Evolutionary conservation across 768 basidiomycete genomes (phyloP), one percentile per base, ranked within the genome.

Genomic region (Russula sp.): DNA sequence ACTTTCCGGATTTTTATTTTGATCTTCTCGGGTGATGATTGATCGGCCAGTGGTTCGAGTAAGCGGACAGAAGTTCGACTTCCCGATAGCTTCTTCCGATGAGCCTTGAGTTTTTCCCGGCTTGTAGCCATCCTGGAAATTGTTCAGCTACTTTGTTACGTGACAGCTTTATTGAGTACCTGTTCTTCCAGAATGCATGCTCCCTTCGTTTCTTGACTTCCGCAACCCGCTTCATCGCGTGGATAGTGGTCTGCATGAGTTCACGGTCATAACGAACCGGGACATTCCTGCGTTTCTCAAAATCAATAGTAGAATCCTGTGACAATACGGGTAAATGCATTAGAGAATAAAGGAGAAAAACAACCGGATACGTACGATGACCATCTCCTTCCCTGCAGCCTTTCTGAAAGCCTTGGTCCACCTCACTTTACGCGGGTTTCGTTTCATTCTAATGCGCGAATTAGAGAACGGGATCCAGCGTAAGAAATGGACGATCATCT

Each of bases 371-470:
- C 90, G 74, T 73, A 95, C 95, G 72, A 99, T 90, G 5, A 92
- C 95, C 97, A 99, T 99, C 79, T 99, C 97, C 79, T 98, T 99
- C 58, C 97, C 97, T 57, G 95, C 92, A 22, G 97, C 94, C 76
- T 94, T 96, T 69, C 97, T 85, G 83, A 99, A 99, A 24, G 97
- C 97, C 76, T 99, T 99, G 51, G 97, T 99, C 97, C 97, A 99
- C 70, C 92, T 82, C 42, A 99, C 95, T 77, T 99, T 99, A 65
- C 97, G 88, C 51, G 97, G 97, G 78, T 98, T 99, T 44, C 97
- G 90, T 80, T 98, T 98, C 97, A 98, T 98, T 77, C 94, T 95
- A 69, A 5, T 28, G 50, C 60, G 22, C 59, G 28, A 18, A 57
- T 36, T 56, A 30, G 54, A 63, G 36, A 26, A 9, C 28, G 14